These are phyloP conservation scores for Pseudopediastrum boryanum DNA, from an alignment of 139 green algal genomes.

Conservation along the genomic window DNA sequence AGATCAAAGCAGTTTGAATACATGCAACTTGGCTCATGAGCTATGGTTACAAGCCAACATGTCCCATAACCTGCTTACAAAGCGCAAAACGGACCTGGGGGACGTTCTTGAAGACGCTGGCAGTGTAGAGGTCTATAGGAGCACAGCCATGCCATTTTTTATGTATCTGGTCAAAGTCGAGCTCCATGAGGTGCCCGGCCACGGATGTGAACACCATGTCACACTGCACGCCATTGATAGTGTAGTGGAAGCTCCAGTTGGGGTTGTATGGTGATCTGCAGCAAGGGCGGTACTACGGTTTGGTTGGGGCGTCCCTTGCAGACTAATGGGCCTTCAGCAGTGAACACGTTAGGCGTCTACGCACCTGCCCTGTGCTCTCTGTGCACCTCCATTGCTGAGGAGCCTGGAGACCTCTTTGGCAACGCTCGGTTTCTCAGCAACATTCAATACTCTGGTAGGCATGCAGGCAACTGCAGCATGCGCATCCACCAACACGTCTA, in stretches of 20 bases:
- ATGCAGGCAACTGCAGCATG: not conserved
- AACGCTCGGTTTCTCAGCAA: constrained; percentile 96
- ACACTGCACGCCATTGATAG: constrained; percentile 56
- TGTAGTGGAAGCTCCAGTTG: constrained; percentile 87
- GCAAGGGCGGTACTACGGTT: not conserved
- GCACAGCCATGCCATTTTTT: constrained; percentile 24
- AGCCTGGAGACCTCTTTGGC: constrained; percentile 82
- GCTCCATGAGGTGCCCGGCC: constrained; percentile 91
- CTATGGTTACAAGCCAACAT: not conserved
- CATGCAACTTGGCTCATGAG: not conserved
- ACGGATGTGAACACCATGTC: constrained; percentile 96
- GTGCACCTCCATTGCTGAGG: constrained; percentile 63
- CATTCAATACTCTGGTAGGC: constrained; percentile 81
- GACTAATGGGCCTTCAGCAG: not conserved
- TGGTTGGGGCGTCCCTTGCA: not conserved
- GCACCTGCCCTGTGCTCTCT: constrained; percentile 49
- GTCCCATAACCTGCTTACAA: not conserved
- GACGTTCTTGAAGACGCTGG: constrained; percentile 30
- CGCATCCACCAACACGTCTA: not conserved
- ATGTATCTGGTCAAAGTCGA: constrained; percentile 72
- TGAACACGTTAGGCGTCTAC: not conserved
- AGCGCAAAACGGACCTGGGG: not conserved
- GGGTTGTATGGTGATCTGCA: constrained; percentile 79
- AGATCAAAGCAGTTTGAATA: not conserved
- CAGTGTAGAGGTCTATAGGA: constrained; percentile 35